Conservation (phyloP, 805 yeast genomes). For the Candida koratica region DNA sequence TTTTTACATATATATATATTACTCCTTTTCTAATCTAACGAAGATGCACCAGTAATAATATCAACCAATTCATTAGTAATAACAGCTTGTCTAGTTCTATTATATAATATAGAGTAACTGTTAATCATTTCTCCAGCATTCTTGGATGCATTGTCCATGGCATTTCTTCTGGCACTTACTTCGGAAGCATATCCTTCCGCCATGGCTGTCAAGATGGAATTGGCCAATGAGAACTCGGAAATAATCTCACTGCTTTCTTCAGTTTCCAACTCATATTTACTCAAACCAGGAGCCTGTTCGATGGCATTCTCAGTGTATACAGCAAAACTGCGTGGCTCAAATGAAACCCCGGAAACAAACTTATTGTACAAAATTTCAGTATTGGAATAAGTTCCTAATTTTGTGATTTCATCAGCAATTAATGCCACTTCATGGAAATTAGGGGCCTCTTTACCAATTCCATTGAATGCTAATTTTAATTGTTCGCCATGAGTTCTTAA, state of each 20-base stretch:
- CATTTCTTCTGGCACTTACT: constrained; percentile 97
- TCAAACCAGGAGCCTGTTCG: constrained; percentile 79
- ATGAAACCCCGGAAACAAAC: constrained; percentile 83
- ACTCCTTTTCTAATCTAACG: constrained; percentile 65
- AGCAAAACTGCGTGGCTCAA: constrained; percentile 72
- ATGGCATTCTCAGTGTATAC: constrained; percentile 69
- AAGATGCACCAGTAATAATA: constrained; percentile 99
- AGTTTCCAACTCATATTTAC: constrained; percentile 72
- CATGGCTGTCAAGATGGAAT: constrained; percentile 83
- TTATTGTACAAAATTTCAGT: constrained; percentile 83
- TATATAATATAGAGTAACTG: constrained; percentile 93
- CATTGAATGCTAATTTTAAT: constrained; percentile 74
- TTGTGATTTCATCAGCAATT: constrained; percentile 77
- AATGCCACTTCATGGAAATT: constrained; percentile 85
- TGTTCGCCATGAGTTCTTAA: constrained; percentile 72
- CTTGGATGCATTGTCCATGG: constrained; percentile 99
- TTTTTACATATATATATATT: not conserved
- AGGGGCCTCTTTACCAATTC: constrained; percentile 96
- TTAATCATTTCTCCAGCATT: constrained; percentile 99
- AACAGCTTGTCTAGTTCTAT: constrained; percentile 99
- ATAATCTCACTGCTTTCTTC: constrained; percentile 66
- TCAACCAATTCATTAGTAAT: constrained; percentile 99
- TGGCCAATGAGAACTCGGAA: constrained; percentile 85
- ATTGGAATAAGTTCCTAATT: constrained; percentile 67
- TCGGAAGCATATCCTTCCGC: constrained; percentile 99